These are phyloP conservation scores for Cynara cardunculus DNA, from an alignment of 129 eudicot genomes.

Conservation along the genomic window DNA sequence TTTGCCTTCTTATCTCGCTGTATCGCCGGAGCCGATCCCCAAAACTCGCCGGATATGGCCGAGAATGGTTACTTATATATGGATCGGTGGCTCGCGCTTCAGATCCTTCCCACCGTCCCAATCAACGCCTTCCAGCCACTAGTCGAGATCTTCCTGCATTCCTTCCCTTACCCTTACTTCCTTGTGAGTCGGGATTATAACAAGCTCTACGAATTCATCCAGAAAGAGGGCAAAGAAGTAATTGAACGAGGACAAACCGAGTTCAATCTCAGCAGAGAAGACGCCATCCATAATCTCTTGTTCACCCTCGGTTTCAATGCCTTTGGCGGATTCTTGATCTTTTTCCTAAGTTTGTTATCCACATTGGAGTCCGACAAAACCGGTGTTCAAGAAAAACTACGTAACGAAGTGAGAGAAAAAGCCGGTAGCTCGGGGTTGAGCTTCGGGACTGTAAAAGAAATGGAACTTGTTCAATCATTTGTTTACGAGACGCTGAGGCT, in stretches of 20 bases:
- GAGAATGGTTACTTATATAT: constrained; percentile 21
- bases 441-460: constrained; percentile 27
- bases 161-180: constrained; percentile 37
- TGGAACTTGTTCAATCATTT: constrained; percentile 46
- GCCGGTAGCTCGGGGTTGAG: constrained; percentile 26
- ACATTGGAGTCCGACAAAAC: constrained; percentile 15
- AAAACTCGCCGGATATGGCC: constrained; percentile 29
- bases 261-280: constrained; percentile 40
- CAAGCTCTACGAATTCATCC: constrained; percentile 34
- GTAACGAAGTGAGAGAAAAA: constrained; percentile 35
- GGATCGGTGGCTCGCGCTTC: constrained; percentile 34
- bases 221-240: constrained; percentile 25
- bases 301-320: constrained; percentile 59
- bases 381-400: constrained; percentile 33
- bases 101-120: constrained; percentile 28
- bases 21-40: constrained; percentile 31
- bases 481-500: constrained; percentile 58
- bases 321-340: constrained; percentile 41
- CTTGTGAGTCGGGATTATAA: constrained; percentile 42
- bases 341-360: constrained; percentile 35
- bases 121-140: constrained; percentile 32
- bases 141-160: constrained; percentile 45
- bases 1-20: constrained; percentile 19
- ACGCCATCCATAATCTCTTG: constrained; percentile 52
- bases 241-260: constrained; percentile 43